Evolutionary conservation across 2,329 filamentous ascomycete species (phyloP), one percentile per base, ranked within the genome.

Genomic region (Pyricularia grisea): DNA sequence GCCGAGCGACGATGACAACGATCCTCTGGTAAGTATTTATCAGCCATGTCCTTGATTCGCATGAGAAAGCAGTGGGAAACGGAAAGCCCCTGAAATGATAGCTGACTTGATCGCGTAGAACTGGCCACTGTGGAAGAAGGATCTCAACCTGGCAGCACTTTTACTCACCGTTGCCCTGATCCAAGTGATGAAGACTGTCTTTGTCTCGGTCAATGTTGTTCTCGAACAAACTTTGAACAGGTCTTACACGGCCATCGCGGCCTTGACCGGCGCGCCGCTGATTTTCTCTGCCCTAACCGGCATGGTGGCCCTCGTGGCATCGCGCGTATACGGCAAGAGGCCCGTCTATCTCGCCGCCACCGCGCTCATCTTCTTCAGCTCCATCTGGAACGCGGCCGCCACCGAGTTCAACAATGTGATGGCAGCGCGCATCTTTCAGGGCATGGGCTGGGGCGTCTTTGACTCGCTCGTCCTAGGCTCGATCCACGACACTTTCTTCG

Each of bases 401-500:
- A 73, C 74, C 7, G 74, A 74, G 66, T 84, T 81, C 68, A 77
- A 76, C 10, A 78, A 83, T 69, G 83, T 82, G 73, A 82, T 87
- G 80, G 80, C 79, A 0, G 82, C 85, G 2, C 80, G 86, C 11
- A 73, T 86, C 23, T 79, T 88, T 42, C 85, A 88, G 73, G 85
- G 85, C 0, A 69, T 88, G 0, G 86, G 83, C n/a, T 87, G 86
- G 83, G 86, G 86, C 6, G 81, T 83, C 12, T 86, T 88, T 70
- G 86, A 88, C 72, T 82, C 81, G 5, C 75, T 88, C 58, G 78
- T 86, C 33, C 76, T 83, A 36, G 81, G 80, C 1, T 84, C 83
- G 1, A 83, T 88, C 66, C 81, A 85, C 65, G 86, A 88, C 72
- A 84, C 83, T 1, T 88, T 82, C 74, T 88, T 85, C 73, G 85